phyloP scores from a whole-genome alignment of 805 yeast species.

The Starmerella riodocensis region DNA sequence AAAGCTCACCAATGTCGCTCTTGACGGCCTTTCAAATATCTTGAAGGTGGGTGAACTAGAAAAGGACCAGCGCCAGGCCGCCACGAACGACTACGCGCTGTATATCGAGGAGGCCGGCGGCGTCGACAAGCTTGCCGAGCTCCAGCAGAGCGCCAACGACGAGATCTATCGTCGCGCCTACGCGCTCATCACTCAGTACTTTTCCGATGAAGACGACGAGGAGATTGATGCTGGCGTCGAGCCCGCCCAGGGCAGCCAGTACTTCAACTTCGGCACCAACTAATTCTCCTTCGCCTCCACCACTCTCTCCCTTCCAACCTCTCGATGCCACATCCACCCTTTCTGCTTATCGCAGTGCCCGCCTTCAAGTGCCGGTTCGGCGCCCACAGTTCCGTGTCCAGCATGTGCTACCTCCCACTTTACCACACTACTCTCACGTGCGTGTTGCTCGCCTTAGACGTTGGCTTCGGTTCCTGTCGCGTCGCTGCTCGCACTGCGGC shows the following conservation, averaged over 20 bases:
- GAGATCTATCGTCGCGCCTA: constrained; percentile 86
- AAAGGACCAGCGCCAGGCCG: constrained; percentile 57
- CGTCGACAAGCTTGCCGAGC: constrained; percentile 85
- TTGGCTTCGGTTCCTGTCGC: too few species aligned
- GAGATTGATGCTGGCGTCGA: constrained; percentile 51
- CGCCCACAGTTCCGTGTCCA: too few species aligned
- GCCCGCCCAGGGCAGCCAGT: constrained; percentile 65
- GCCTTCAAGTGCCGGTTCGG: too few species aligned
- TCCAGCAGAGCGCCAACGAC: constrained; percentile 85
- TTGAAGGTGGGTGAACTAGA: constrained; percentile 89
- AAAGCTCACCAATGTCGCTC: constrained; percentile 83
- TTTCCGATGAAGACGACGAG: constrained; percentile 57
- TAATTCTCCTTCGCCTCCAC: too few species aligned
- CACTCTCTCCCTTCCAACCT: too few species aligned
- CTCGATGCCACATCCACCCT: too few species aligned
- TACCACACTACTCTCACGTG: too few species aligned
- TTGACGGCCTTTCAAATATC: constrained; percentile 89
- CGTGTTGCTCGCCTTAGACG: too few species aligned
- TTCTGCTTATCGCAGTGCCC: too few species aligned
- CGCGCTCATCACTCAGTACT: constrained; percentile 79
- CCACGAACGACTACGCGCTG: constrained; percentile 74
- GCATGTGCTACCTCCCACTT: too few species aligned
- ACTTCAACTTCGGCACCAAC: constrained; percentile 77
- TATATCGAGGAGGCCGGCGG: constrained; percentile 97
- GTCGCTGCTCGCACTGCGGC: too few species aligned